Percentiles rank a stretch among this genome's conserved stretches.
These are phyloP conservation scores for Pythium brachiatum DNA, from an alignment of 352 stramenopile genomes.

Conservation along the genomic window DNA sequence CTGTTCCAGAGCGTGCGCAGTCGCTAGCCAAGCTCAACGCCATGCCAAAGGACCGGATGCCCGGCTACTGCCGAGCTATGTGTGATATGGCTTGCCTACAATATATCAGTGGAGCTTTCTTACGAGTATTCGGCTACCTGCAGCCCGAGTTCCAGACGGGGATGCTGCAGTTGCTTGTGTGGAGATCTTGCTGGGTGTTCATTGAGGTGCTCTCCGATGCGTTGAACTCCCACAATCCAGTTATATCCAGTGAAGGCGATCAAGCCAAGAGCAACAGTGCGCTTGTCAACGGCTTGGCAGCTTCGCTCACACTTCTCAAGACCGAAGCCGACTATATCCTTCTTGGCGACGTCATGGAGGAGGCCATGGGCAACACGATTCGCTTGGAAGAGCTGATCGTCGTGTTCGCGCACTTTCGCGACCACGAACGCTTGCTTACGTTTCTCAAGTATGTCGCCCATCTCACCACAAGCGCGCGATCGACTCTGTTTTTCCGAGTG, in stretches of 20 bases:
- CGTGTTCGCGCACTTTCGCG: slow-evolving; percentile 54
- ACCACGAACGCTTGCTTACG: slow-evolving; percentile 26
- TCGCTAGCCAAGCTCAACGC: slow-evolving; percentile 31
- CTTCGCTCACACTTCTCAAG: slow-evolving; percentile 34
- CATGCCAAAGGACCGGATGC: slow-evolving; percentile 45
- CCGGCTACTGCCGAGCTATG: slow-evolving; percentile 32
- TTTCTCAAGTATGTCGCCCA: slow-evolving; percentile 49
- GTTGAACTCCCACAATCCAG: background rate
- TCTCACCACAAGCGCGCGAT: slow-evolving; percentile 24
- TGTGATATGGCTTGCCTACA: slow-evolving; percentile 26
- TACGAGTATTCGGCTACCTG: slow-evolving; percentile 44
- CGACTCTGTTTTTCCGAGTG: slow-evolving; percentile 50
- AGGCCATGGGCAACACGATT: slow-evolving; percentile 38
- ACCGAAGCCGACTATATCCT: slow-evolving; percentile 33
- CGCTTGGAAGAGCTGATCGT: slow-evolving; percentile 39
- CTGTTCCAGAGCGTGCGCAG: slow-evolving; percentile 12
- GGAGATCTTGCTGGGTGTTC: slow-evolving; percentile 46
- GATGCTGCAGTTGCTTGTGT: slow-evolving; percentile 41
- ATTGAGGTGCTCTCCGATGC: slow-evolving; percentile 35
- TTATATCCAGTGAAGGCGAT: slow-evolving; percentile 1
- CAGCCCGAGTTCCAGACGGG: slow-evolving; percentile 35
- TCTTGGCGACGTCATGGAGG: slow-evolving; percentile 42
- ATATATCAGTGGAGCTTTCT: slow-evolving; percentile 33
- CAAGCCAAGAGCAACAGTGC: slow-evolving; percentile 2
- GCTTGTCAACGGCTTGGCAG: slow-evolving; percentile 46